A percentile compares a stretch with the other conserved stretches of the same genome.
Conservation (phyloP, 1,284 basidiomycete genomes). For the Pascua guehoae region DNA sequence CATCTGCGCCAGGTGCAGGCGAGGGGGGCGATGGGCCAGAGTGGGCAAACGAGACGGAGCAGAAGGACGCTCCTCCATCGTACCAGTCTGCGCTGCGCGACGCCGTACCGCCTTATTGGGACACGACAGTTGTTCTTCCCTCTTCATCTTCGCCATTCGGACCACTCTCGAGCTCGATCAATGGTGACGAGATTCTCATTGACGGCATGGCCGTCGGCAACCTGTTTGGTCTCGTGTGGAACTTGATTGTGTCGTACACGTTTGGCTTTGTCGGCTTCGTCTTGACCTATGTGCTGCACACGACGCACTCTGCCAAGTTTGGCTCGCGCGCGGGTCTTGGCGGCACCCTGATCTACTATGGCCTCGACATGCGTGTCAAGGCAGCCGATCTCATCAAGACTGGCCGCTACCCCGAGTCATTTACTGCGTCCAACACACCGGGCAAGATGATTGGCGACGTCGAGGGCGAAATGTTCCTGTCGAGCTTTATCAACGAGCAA, state of each 20-base stretch:
- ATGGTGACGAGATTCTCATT: slow-evolving; percentile 56
- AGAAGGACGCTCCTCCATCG: slow-evolving; percentile 80
- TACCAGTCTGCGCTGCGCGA: slow-evolving; percentile 87
- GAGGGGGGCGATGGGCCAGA: slow-evolving; percentile 59
- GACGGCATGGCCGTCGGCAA: slow-evolving; percentile 58
- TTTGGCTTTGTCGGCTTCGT: slow-evolving; percentile 97
- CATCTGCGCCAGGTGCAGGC: slow-evolving; percentile 40
- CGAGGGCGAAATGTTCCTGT: slow-evolving; percentile 39
- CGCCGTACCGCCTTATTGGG: slow-evolving; percentile 93
- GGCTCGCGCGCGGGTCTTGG: slow-evolving; percentile 93
- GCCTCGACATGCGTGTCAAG: slow-evolving; percentile 69
- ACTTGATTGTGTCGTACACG: slow-evolving; percentile 78
- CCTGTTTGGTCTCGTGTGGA: slow-evolving; percentile 51
- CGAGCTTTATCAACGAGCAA: slow-evolving; percentile 16
- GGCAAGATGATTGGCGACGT: slow-evolving; percentile 27
- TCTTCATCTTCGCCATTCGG: slow-evolving; percentile 50
- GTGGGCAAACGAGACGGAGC: slow-evolving; percentile 71
- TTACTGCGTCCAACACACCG: slow-evolving; percentile 27
- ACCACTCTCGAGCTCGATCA: slow-evolving; percentile 47
- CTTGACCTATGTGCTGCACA: slow-evolving; percentile 86
- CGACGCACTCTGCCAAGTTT: slow-evolving; percentile 90
- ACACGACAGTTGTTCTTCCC: slow-evolving; percentile 81
- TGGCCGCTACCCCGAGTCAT: slow-evolving; percentile 38
- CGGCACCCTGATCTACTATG: slow-evolving; percentile 88
- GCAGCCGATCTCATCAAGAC: slow-evolving; percentile 45